Evolutionary conservation across 306 rosid species (phyloP).

Genomic region (Cicer chorassanicum): DNA sequence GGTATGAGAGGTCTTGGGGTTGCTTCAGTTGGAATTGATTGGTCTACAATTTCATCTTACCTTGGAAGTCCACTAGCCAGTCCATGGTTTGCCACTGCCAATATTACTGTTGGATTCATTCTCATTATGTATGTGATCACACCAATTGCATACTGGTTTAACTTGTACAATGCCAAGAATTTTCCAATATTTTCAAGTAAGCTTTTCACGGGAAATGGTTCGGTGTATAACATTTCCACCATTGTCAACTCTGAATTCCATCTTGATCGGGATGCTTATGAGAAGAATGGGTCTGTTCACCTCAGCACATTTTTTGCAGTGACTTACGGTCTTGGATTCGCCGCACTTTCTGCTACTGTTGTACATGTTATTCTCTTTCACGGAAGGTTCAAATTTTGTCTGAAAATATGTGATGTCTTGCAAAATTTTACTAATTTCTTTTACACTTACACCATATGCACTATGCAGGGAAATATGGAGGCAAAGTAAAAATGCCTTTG

Average conservation of each 20-base stretch:
- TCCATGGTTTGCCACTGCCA: slow-evolving; percentile 83
- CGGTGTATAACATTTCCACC: slow-evolving; percentile 54
- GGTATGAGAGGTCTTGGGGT: slow-evolving; percentile 80
- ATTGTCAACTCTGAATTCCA: slow-evolving; percentile 67
- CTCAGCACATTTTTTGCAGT: slow-evolving; percentile 82
- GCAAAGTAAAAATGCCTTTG: slow-evolving; percentile 63
- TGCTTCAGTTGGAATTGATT: slow-evolving; percentile 75
- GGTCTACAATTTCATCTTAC: slow-evolving; percentile 75
- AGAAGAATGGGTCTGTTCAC: slow-evolving; percentile 59
- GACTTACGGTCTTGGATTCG: slow-evolving; percentile 80
- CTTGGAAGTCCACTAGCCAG: slow-evolving; percentile 82
- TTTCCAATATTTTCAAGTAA: slow-evolving; percentile 67
- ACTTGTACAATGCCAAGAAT: slow-evolving; percentile 64
- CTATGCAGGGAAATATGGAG: slow-evolving; percentile 59
- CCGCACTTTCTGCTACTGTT: slow-evolving; percentile 74
- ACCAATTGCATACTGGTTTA: slow-evolving; percentile 61
- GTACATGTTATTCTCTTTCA: slow-evolving; percentile 77
- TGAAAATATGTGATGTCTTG: slow-evolving; percentile 20
- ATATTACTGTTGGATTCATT: slow-evolving; percentile 61
- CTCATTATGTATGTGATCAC: slow-evolving; percentile 75
- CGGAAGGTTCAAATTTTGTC: slow-evolving; percentile 52
- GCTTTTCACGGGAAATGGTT: slow-evolving; percentile 69
- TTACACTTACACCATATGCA: not conserved
- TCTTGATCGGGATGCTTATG: slow-evolving; percentile 64
- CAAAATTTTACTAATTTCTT: slow-evolving; percentile 6